Evolutionary conservation across 2,329 filamentous ascomycete genomes (phyloP), one percentile per base, ranked within the genome.

Genomic region (Orbilia javanica): DNA sequence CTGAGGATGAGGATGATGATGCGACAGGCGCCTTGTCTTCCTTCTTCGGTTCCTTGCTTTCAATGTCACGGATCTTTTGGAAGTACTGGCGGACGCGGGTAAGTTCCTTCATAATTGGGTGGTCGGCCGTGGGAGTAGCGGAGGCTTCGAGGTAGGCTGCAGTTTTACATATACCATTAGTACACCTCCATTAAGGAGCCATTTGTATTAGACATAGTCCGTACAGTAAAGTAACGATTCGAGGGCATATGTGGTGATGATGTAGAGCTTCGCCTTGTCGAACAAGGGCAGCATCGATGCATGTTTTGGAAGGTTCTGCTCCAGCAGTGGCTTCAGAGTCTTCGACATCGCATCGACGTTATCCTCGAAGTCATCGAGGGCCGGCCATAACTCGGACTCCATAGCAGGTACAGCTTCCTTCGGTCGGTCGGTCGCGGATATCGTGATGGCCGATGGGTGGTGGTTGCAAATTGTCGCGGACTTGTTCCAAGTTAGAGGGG

Each of bases 191-290:
- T 10, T n/a, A n/a, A 64, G 13, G 8, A 15, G 50, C 3, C 25
- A 13, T 31, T 13, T 7, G 3, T 18, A 48, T 13, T n/a, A 15
- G 27, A 13, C 13, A 11, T 20, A 83, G 89, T 79, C 15, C 53
- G 27, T 85, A 94, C 92, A 92, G 84, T 97, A 98, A 6, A 99
- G 86, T 8, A 97, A 86, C 0, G 94, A 96, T 83, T 98, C 95
- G 79, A 99, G 91, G 0, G 94, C 89, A 84, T 98, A 99, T 18
- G 93, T 92, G 64, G 91, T 88, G 20, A 97, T 87, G n/a, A 96
- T 91, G 83, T 96, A 93, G 76, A 97, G 90, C 85, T 98, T 97
- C 6, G 96, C 94, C 85, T 93, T 94, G 86, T 98, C 95, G 78
- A 99, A 88, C n/a, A 98, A 87, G 1, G 95, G 94, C 29, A 98